phyloP scores from a whole-genome alignment of 116 monocot genomes.

The Posidonia oceanica region DNA sequence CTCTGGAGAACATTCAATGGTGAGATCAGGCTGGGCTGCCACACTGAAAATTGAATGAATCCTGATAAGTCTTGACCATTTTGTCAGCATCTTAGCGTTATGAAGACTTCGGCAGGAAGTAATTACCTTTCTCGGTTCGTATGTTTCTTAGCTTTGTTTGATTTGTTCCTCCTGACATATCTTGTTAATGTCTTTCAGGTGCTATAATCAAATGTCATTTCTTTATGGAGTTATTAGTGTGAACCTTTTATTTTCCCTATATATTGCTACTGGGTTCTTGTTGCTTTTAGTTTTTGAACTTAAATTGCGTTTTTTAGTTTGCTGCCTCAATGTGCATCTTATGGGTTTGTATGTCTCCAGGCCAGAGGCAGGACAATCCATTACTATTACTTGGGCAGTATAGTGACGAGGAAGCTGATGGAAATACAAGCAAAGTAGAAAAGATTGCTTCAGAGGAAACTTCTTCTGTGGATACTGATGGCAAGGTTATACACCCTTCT shows the following conservation, averaged over 20 bases:
- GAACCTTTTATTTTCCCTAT: background rate
- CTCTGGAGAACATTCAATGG: slow-evolving; percentile 41
- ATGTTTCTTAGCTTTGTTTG: slow-evolving; percentile 78
- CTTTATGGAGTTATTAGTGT: background rate
- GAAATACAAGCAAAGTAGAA: slow-evolving; percentile 21
- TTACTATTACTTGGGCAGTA: slow-evolving; percentile 84
- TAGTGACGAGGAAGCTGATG: slow-evolving; percentile 83
- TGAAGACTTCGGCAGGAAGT: slow-evolving; percentile 61
- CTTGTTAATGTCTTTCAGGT: slow-evolving; percentile 16
- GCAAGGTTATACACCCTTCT: slow-evolving; percentile 18
- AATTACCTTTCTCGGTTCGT: slow-evolving; percentile 84
- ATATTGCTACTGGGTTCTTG: background rate
- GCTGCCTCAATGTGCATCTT: slow-evolving; percentile 7
- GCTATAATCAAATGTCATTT: background rate
- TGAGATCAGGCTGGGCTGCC: slow-evolving; percentile 43
- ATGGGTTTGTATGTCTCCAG: slow-evolving; percentile 38
- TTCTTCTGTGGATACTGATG: slow-evolving; percentile 11
- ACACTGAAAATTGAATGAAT: slow-evolving; percentile 57
- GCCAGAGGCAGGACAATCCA: slow-evolving; percentile 65
- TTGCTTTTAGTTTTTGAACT: too few species aligned
- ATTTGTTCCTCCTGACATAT: slow-evolving; percentile 52
- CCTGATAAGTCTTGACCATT: slow-evolving; percentile 49
- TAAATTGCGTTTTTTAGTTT: too few species aligned
- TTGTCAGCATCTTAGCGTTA: slow-evolving; percentile 64
- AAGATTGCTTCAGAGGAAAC: slow-evolving; percentile 18